A percentile compares a stretch with the other conserved stretches of the same genome.
Conservation (phyloP, 352 stramenopile genomes). For the Phytophthora meadii region DNA sequence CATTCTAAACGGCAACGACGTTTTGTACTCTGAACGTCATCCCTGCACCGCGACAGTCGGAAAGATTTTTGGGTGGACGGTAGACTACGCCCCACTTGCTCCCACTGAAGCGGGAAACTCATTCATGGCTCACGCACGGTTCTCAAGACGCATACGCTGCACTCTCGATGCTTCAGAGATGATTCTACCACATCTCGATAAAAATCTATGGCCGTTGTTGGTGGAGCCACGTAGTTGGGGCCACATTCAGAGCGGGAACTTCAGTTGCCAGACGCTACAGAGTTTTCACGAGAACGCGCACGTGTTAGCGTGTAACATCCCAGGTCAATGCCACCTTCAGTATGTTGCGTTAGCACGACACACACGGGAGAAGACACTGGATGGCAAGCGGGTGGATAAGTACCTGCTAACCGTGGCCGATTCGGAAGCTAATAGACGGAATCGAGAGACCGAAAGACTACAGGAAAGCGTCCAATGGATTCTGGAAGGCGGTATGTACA, state of each 20-base stretch:
- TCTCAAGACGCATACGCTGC: conserved; percentile 29
- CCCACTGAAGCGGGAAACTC: neutral
- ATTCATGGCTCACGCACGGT: conserved; percentile 13
- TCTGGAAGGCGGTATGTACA: conserved; percentile 3
- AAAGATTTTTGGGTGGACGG: conserved; percentile 17
- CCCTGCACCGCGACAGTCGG: conserved; percentile 12
- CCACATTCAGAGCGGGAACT: conserved; percentile 16
- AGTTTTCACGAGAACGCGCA: conserved; percentile 19
- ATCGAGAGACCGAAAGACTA: neutral
- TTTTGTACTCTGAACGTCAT: neutral
- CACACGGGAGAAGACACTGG: conserved; percentile 1
- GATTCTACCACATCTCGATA: conserved; percentile 19
- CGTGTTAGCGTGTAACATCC: conserved; percentile 30
- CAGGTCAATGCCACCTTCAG: conserved; percentile 16
- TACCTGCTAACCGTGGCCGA: conserved; percentile 13
- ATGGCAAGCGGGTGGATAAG: conserved; percentile 50
- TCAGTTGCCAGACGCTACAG: conserved; percentile 26
- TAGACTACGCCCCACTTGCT: conserved; percentile 15
- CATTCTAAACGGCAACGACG: neutral
- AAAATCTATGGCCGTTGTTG: conserved; percentile 22
- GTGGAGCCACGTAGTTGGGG: conserved; percentile 17
- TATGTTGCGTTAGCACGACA: conserved; percentile 17
- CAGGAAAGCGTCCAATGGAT: conserved; percentile 11
- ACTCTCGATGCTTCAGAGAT: conserved; percentile 6
- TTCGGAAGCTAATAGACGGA: conserved; percentile 3